Base-by-base conservation (phyloP, 2,329 filamentous ascomycete species). In the Xenoacremonium recifei region DNA sequence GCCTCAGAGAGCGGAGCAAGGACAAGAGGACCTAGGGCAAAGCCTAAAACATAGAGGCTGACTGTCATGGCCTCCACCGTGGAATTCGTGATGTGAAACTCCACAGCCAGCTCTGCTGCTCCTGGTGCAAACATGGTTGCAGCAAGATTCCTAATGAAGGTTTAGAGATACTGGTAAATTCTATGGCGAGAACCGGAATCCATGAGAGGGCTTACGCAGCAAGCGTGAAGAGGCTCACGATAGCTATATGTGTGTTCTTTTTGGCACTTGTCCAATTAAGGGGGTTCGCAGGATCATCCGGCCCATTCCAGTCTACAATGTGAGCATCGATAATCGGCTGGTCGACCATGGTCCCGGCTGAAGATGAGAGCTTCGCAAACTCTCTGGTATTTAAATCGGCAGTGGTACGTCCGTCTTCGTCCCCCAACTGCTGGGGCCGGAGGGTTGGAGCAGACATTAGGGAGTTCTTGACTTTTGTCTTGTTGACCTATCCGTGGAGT, bases 251-350 rank as follows among this genome's bases (percentile, higher is more conserved):
- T 2, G 64, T 51, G 53, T 69, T 69, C 21, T 64, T 64, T 42
- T 62, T 63, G 27, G 62, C 64, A 35, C 79, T 58, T 0, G 76
- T 61, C 84, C 84, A 88, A 54, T 85, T 85, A 40, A 75, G 72
- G 0, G 85, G 84, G 49, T 87, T 82, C 4, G 71, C 67, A 5
- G 71, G 70, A 50, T 85, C 81, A 47, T 78, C 64, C 2, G 72
- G 54, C 0, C 60, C 75, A 16, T 77, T 74, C 65, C 83, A 87
- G 53, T 87, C 82, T 15, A 87, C 71, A 15, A 79, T 59, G 12
- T 46, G 41, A 1, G 41, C 35, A 31, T 27, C 37, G 7, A 15
- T 15, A 6, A 7, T 15, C 6, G 29, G 29, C n/a, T 31, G 12
- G n/a, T 31, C n/a, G 29, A 31, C 12, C 12, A 27, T 27, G 23